phyloP scores from a whole-genome alignment of 306 rosid species.

The Prunus kanzakura region DNA sequence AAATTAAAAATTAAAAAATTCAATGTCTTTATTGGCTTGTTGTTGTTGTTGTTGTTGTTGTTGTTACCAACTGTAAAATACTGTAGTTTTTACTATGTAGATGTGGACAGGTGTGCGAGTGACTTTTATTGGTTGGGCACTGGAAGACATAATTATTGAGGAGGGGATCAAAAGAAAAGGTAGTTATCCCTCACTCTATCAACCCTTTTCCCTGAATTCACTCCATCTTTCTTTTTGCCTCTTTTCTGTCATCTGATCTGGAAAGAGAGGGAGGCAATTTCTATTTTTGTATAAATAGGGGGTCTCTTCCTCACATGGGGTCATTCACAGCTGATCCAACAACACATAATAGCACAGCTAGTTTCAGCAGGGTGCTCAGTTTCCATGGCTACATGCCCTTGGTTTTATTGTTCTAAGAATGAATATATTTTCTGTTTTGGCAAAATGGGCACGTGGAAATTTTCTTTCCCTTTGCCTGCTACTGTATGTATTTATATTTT shows the following conservation, averaged over 20 bases:
- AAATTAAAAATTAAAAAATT: neutral
- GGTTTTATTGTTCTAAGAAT: conserved; percentile 12
- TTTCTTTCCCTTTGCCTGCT: neutral
- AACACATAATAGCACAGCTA: conserved; percentile 21
- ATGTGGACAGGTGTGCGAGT: conserved; percentile 23
- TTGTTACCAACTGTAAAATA: conserved; percentile 31
- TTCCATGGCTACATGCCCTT: conserved; percentile 17
- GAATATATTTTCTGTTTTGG: neutral
- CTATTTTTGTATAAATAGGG: conserved; percentile 18
- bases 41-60: neutral
- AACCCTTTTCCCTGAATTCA: conserved; percentile 15
- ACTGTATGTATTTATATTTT: conserved; percentile 1
- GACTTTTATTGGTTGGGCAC: conserved; percentile 19
- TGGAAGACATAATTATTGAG: conserved; percentile 32
- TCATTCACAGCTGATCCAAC: conserved; percentile 37
- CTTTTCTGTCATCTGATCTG: conserved; percentile 39
- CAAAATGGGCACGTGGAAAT: conserved; percentile 2
- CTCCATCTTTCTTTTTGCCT: conserved; percentile 31
- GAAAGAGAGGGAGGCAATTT: conserved; percentile 27
- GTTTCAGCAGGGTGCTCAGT: neutral
- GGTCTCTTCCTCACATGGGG: conserved; percentile 29
- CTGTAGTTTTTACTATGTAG: conserved; percentile 1
- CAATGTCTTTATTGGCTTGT: neutral
- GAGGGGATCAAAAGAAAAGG: conserved; percentile 19
- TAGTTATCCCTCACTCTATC: conserved; percentile 11